A percentile compares a stretch with the other conserved stretches of the same genome.
phyloP scores from a whole-genome alignment of 208 protist genomes.

The Borovskyia barvae region DNA sequence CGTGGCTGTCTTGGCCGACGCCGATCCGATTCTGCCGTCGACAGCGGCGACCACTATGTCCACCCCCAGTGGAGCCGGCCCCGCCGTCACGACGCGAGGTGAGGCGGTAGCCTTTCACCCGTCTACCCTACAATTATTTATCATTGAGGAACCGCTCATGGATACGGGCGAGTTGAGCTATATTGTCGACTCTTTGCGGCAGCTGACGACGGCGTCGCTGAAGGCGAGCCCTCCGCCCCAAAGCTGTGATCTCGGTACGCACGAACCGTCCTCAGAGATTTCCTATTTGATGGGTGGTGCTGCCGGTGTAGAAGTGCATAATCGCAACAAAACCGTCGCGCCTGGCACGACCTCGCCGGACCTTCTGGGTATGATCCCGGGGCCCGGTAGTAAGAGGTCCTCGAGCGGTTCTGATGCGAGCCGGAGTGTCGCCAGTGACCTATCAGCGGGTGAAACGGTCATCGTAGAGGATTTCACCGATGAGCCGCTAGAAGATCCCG shows the following conservation, averaged over 20 bases:
- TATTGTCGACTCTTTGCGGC: conserved; percentile 13
- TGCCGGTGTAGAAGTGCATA: background rate
- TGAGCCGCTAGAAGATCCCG: conserved; percentile 12
- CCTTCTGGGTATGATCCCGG: background rate
- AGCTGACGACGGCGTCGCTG: background rate
- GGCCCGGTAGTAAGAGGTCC: background rate
- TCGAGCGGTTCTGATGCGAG: background rate
- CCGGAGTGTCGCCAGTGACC: background rate
- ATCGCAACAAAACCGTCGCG: background rate
- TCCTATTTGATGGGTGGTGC: background rate
- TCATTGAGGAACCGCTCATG: conserved; percentile 61
- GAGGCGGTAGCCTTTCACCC: conserved; percentile 12
- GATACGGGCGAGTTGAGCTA: conserved; percentile 13
- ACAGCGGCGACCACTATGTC: too few relatives aligned
- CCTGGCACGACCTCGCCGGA: background rate
- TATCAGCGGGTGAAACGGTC: conserved; percentile 16
- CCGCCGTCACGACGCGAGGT: background rate
- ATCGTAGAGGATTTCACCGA: conserved; percentile 25
- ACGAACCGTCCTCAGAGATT: too few relatives aligned
- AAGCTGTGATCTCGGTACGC: too few relatives aligned
- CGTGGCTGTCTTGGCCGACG: conserved; percentile 38
- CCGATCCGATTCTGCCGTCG: conserved; percentile 21
- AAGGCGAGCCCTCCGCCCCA: too few relatives aligned
- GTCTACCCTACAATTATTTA: conserved; percentile 45
- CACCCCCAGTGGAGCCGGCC: background rate